These are phyloP conservation scores for Lodderomyces elongisporus DNA, from an alignment of 1,139 yeast species.

Conservation along the genomic window DNA sequence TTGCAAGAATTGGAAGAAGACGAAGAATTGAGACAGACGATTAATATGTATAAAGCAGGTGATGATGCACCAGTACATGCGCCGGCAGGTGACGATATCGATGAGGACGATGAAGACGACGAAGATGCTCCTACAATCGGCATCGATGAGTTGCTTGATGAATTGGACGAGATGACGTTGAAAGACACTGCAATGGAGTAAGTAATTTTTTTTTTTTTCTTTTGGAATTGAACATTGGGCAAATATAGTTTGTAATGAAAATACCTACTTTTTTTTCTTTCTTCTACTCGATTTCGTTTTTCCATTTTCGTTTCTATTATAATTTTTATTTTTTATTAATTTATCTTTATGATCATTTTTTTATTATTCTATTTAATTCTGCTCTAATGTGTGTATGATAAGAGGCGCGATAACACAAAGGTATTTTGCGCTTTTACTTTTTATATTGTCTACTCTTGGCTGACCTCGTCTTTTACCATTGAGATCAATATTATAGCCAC, in stretches of 20 bases:
- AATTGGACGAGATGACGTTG: conserved; percentile 85
- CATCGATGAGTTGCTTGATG: conserved; percentile 82
- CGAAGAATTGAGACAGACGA: conserved; percentile 84
- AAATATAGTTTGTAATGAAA: neutral
- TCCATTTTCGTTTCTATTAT: no score
- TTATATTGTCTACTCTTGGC: no score
- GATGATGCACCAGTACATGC: conserved; percentile 14
- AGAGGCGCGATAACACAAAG: no score
- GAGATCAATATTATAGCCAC: no score
- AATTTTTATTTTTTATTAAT: no score
- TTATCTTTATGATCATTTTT: no score
- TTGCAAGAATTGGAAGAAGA: conserved; percentile 97
- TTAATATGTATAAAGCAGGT: conserved; percentile 76
- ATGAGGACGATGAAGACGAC: conserved; percentile 35
- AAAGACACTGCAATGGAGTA: conserved; percentile 40
- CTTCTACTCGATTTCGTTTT: neutral
- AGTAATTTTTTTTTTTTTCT: no score
- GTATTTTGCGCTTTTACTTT: no score
- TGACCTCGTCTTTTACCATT: no score
- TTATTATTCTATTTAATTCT: no score
- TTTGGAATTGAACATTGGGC: no score
- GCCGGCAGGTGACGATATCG: conserved; percentile 36
- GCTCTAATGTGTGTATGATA: no score
- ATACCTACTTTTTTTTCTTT: neutral
- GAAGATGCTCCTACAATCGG: conserved; percentile 75